Evolutionary conservation across 306 rosid species (phyloP), one percentile per base, ranked within the genome.

Genomic region (Lotus japonicus): DNA sequence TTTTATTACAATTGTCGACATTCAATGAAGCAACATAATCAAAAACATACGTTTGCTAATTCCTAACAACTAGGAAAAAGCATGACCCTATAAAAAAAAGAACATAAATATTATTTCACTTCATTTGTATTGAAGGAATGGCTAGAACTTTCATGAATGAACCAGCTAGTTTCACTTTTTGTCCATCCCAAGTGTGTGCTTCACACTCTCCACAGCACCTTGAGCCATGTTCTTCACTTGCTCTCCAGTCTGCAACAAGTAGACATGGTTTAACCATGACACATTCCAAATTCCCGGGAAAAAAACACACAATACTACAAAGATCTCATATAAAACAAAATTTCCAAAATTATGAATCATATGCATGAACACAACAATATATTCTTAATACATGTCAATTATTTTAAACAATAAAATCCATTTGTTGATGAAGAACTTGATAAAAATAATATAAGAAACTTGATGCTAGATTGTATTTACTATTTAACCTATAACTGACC

Each of bases 141-240:
- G 28, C 36, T 10, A 69, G 49, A 73, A 16, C 72, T 36, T 36
- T 68, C 58, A 45, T 42, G 50, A 65, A 58, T 44, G 35, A 50
- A 58, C 23, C 36, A n/a, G 5, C 3, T 17, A 16, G 36, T 9
- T 59, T 80, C 78, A 80, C 2, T 84, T 81, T 74, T 78, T 79
- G 66, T 83, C 82, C 85, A 81, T 79, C 5, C 95, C 95, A 4
- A 88, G 85, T 31, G 88, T 83, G 71, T 68, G 83, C 81, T 85
- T 88, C 66, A 88, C 90, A 16, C 10, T 74, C 0, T 83, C 90
- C 70, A 81, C 48, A 57, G 90, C 86, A 45, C 80, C 85, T 14
- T 85, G 90, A 74, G 90, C 86, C 86, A 85, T 81, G 77, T 10
- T 77, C 80, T 31, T 85, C 84, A 83, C 66, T 59, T 83, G 87